Conservation (phyloP, 2,329 filamentous ascomycete species). For the Fusarium domesticum region DNA sequence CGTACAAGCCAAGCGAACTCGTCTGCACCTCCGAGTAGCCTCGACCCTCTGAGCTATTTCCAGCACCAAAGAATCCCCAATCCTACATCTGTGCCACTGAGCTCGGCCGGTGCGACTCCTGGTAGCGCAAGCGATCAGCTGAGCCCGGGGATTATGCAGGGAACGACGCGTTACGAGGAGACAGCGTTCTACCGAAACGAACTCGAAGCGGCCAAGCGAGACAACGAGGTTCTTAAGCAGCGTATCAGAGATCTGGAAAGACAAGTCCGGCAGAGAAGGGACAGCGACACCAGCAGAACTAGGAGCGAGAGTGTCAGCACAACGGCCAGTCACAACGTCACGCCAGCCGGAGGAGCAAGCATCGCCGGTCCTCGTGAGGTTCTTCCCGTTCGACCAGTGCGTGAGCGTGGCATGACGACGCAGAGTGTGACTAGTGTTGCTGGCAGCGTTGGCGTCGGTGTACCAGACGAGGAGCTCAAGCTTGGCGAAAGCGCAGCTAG, state of each 20-base stretch:
- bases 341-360: conserved; percentile 37
- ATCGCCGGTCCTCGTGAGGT: conserved; percentile 47
- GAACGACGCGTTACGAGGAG: conserved; percentile 61
- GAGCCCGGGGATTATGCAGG: conserved; percentile 54
- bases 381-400: conserved; percentile 26
- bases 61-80: conserved; percentile 45
- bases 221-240: conserved; percentile 61
- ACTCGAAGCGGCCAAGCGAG: conserved; percentile 58
- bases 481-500: conserved; percentile 63
- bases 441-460: conserved; percentile 50
- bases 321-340: conserved; percentile 46
- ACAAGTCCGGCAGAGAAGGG: conserved; percentile 47
- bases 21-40: conserved; percentile 44
- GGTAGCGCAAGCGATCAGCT: conserved; percentile 41
- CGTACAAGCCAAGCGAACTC: conserved; percentile 51
- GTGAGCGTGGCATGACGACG: conserved; percentile 38
- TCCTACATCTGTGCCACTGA: conserved; percentile 33
- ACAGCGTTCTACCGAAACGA: conserved; percentile 58
- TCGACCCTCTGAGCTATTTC: conserved; percentile 45
- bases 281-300: conserved; percentile 45
- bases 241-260: conserved; percentile 62
- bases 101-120: conserved; percentile 41
- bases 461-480: conserved; percentile 57
- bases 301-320: conserved; percentile 55
- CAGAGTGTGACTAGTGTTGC: conserved; percentile 46